These are phyloP conservation scores for Pseudogymnoascus sp. DNA, from an alignment of 2,329 filamentous ascomycete genomes.

Conservation along the genomic window DNA sequence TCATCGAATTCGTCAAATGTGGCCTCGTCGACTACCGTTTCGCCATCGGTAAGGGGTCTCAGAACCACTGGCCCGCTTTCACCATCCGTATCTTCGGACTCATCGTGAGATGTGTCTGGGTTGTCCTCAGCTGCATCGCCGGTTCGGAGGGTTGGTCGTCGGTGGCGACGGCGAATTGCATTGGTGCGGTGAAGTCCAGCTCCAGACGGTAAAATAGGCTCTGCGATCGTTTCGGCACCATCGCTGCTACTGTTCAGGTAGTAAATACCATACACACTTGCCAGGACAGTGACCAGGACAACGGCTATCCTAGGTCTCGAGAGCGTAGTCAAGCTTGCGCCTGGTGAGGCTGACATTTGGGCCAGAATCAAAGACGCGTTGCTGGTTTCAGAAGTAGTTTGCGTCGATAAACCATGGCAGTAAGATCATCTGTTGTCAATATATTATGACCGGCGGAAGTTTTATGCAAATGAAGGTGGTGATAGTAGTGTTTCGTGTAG, in stretches of 20 bases:
- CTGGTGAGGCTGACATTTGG: conserved; percentile 32
- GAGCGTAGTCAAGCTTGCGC: conserved; percentile 43
- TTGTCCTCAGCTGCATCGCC: conserved; percentile 32
- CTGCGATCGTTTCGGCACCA: conserved; percentile 16
- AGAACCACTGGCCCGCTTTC: conserved; percentile 22
- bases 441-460: neutral
- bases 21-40: conserved; percentile 26
- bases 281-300: conserved; percentile 45
- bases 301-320: conserved; percentile 47
- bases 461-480: neutral
- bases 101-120: conserved; percentile 31
- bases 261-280: conserved; percentile 49
- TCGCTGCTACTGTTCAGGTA: conserved; percentile 41
- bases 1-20: conserved; percentile 19
- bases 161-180: conserved; percentile 48
- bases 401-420: neutral
- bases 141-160: conserved; percentile 11
- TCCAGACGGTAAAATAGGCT: neutral
- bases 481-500: neutral
- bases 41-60: conserved; percentile 24
- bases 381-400: neutral
- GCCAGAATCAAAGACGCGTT: neutral
- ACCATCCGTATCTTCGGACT: conserved; percentile 25
- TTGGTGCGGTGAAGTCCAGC: conserved; percentile 53
- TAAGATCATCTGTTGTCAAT: neutral